These are phyloP conservation scores for Leucosporidium creatinivorum DNA, from an alignment of 768 basidiomycete genomes.

Conservation along the genomic window DNA sequence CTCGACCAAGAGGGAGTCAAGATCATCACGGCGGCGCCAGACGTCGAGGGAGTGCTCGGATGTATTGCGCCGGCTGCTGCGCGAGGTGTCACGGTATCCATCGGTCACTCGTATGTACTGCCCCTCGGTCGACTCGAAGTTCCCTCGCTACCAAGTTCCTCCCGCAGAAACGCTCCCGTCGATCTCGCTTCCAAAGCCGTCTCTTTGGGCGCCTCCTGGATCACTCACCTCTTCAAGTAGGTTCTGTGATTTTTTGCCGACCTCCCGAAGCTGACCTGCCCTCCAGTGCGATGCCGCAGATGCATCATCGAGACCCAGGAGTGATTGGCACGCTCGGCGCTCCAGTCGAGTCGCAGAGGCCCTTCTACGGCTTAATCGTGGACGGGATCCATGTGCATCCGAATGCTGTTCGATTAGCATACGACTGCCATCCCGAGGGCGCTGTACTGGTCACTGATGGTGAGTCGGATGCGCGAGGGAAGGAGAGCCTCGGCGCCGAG, in stretches of 20 bases:
- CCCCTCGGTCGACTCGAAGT: no score
- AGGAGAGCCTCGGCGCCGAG: no score
- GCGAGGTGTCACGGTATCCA: conserved; percentile 67
- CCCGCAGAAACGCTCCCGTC: neutral
- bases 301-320: conserved; percentile 83
- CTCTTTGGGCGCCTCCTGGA: neutral
- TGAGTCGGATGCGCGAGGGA: conserved; percentile 40
- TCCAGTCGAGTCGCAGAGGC: conserved; percentile 50
- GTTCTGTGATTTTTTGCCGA: conserved; percentile 54
- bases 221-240: conserved; percentile 7
- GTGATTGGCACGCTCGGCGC: conserved; percentile 82
- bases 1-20: conserved; percentile 56
- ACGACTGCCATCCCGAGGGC: conserved; percentile 71
- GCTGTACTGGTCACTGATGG: conserved; percentile 87
- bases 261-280: conserved; percentile 77
- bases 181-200: neutral
- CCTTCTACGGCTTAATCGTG: conserved; percentile 82
- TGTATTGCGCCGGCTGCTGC: conserved; percentile 56
- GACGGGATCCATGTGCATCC: conserved; percentile 89
- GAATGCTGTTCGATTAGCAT: conserved; percentile 80
- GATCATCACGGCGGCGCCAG: conserved; percentile 79
- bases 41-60: conserved; percentile 71
- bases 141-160: neutral
- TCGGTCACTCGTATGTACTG: conserved; percentile 57
- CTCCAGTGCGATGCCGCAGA: conserved; percentile 86